phyloP scores from a whole-genome alignment of 805 yeast genomes.

The Kazachstania taianensis region DNA sequence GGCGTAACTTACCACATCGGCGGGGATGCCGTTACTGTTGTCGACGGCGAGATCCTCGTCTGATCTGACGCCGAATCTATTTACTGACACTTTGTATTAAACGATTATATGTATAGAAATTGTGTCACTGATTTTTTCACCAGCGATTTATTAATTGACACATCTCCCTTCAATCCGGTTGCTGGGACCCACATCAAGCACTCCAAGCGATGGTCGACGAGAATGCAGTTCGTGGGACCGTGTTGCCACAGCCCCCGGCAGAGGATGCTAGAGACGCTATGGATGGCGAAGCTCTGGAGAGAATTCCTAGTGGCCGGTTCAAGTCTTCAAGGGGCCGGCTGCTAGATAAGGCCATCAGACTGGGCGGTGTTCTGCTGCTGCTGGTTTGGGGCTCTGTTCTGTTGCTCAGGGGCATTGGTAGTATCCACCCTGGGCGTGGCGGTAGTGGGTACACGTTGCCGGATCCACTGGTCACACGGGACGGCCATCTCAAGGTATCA shows the following conservation, averaged over 20 bases:
- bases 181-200: too few relatives aligned
- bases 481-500: slow-evolving; percentile 25
- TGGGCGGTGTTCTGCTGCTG: slow-evolving; percentile 11
- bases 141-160: too few relatives aligned
- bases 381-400: slow-evolving; percentile 21
- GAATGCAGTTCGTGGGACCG: neutral
- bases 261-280: neutral
- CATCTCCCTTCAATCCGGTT: too few relatives aligned
- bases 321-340: slow-evolving; percentile 4
- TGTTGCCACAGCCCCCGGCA: neutral
- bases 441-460: slow-evolving; percentile 9
- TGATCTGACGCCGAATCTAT: too few relatives aligned
- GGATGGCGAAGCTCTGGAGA: slow-evolving; percentile 8
- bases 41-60: slow-evolving; percentile 26
- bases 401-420: slow-evolving; percentile 9
- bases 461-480: slow-evolving; percentile 10
- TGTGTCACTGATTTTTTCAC: too few relatives aligned
- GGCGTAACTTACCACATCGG: slow-evolving; percentile 27
- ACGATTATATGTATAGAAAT: too few relatives aligned
- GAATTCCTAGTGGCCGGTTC: slow-evolving; percentile 12
- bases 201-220: too few relatives aligned
- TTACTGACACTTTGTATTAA: too few relatives aligned
- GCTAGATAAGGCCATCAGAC: slow-evolving; percentile 7
- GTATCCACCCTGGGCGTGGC: neutral
- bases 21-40: slow-evolving; percentile 32